Conservation (phyloP, 306 rosid genomes). For the Quercus alba region DNA sequence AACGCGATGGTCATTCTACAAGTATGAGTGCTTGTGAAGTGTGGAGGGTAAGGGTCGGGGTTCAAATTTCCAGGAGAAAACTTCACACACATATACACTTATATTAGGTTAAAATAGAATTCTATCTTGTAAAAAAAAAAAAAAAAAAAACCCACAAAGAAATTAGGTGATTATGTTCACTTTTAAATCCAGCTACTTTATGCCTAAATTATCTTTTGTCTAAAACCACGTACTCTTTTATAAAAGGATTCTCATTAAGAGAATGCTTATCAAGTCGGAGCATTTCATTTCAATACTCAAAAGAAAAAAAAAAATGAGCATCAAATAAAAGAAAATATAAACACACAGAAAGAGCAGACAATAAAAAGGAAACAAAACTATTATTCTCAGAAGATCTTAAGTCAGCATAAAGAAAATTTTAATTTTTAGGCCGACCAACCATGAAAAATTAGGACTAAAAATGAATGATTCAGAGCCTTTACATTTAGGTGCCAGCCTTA, state of each 20-base stretch:
- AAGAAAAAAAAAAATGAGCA: not conserved
- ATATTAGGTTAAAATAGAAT: too few relatives aligned
- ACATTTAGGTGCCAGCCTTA: not conserved
- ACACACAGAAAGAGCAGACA: not conserved
- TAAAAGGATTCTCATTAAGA: not conserved
- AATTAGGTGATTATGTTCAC: too few relatives aligned
- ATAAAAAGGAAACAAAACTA: not conserved
- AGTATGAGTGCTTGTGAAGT: too few relatives aligned
- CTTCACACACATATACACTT: too few relatives aligned
- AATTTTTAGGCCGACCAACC: not conserved
- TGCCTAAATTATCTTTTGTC: too few relatives aligned
- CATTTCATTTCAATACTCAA: not conserved
- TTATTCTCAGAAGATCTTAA: not conserved
- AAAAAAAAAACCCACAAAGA: too few relatives aligned
- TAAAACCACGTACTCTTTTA: not conserved
- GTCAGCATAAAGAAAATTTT: not conserved
- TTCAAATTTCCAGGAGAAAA: too few relatives aligned
- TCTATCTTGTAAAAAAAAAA: too few relatives aligned
- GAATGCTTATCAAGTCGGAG: not conserved
- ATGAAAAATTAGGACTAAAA: not conserved
- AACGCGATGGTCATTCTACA: too few relatives aligned
- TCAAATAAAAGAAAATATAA: not conserved
- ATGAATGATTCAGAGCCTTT: not conserved
- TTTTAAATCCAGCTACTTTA: too few relatives aligned
- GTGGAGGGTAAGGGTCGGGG: too few relatives aligned